Evolutionary conservation across 495 filamentous ascomycete species (phyloP).

Genomic region (Penicillium nucicola): DNA sequence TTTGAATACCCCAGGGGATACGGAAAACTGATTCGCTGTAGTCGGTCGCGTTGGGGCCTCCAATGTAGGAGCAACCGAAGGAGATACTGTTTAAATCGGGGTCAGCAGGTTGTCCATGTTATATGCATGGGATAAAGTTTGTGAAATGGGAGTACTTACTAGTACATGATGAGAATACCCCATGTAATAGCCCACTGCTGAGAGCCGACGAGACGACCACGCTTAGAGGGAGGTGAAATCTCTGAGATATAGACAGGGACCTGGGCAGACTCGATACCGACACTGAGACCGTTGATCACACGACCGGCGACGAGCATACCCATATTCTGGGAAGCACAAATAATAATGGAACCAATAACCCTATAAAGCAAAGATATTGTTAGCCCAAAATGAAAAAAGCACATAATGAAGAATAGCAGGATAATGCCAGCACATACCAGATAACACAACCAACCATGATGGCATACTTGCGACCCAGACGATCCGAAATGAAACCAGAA

Average conservation of each 20-base stretch:
- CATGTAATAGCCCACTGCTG: constrained; percentile 83
- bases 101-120: not conserved
- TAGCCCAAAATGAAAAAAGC: not conserved
- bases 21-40: constrained; percentile 59
- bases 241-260: constrained; percentile 82
- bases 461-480: constrained; percentile 62
- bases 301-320: constrained; percentile 72
- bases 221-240: constrained; percentile 64
- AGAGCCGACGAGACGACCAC: constrained; percentile 69
- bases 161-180: constrained; percentile 84
- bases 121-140: not conserved
- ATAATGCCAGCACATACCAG: constrained; percentile 43
- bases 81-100: constrained; percentile 46
- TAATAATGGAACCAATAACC: constrained; percentile 63
- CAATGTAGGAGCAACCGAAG: constrained; percentile 69
- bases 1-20: constrained; percentile 76
- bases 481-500: constrained; percentile 67
- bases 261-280: constrained; percentile 78
- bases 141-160: constrained; percentile 21
- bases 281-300: constrained; percentile 73
- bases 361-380: constrained; percentile 20
- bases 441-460: constrained; percentile 64
- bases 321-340: constrained; percentile 71
- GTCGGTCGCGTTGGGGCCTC: constrained; percentile 20
- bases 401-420: not conserved